Evolutionary conservation across 73 alveolate genomes (phyloP).

Genomic region (Tetrahymena malaccensis): DNA sequence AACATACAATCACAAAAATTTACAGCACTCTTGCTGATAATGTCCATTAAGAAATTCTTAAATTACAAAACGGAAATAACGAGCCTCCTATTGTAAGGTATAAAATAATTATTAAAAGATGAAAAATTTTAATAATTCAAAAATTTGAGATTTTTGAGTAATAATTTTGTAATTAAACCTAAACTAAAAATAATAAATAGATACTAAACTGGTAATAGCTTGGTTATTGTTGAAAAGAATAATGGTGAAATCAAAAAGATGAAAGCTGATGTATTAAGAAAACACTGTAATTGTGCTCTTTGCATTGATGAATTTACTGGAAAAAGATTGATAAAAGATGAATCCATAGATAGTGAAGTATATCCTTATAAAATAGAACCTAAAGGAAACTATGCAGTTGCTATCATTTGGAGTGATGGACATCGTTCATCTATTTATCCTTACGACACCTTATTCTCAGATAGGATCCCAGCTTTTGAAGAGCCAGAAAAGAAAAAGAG

Average conservation of each 20-base stretch:
- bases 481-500: neutral
- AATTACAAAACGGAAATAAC: neutral
- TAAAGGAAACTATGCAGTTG: constrained; percentile 89
- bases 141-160: no score
- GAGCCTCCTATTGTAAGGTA: constrained; percentile 12
- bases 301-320: constrained; percentile 83
- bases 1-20: constrained; percentile 45
- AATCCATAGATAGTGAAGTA: constrained; percentile 66
- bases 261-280: constrained; percentile 58
- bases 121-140: no score
- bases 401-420: constrained; percentile 86
- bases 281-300: constrained; percentile 72
- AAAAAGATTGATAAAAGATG: constrained; percentile 29
- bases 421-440: constrained; percentile 81
- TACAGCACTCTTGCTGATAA: constrained; percentile 50
- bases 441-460: constrained; percentile 28
- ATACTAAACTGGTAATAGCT: constrained; percentile 17
- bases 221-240: neutral
- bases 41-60: constrained; percentile 43
- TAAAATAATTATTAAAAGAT: neutral
- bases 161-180: no score
- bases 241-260: constrained; percentile 37
- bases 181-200: neutral
- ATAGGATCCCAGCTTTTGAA: constrained; percentile 5
- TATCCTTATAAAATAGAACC: constrained; percentile 66